Conservation (phyloP, 208 protist genomes). For the Strigomonas culicis region DNA sequence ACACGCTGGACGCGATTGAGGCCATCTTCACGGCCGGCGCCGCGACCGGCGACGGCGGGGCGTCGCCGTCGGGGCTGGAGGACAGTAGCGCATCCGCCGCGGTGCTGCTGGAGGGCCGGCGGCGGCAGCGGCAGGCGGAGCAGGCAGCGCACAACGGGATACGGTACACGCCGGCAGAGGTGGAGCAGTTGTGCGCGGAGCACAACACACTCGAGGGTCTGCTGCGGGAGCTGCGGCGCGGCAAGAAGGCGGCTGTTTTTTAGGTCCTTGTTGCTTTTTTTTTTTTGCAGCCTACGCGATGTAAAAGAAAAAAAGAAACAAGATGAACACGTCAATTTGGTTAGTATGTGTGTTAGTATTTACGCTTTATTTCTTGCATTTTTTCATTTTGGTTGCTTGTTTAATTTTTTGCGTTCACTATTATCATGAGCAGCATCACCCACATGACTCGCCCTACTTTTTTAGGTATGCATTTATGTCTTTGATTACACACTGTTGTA, state of each 20-base stretch:
- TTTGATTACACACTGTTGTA: background rate
- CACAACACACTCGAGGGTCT: slow-evolving; percentile 71
- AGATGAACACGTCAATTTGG: background rate
- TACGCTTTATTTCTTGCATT: slow-evolving; percentile 17
- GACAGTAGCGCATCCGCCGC: background rate
- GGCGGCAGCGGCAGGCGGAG: background rate
- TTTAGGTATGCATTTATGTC: too few species aligned
- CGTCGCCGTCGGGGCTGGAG: background rate
- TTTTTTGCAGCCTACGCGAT: background rate
- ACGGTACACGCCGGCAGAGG: slow-evolving; percentile 73
- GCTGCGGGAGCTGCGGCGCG: slow-evolving; percentile 40
- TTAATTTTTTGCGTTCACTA: background rate
- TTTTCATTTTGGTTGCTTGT: slow-evolving; percentile 3
- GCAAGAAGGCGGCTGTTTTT: slow-evolving; percentile 53
- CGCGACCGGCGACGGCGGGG: background rate
- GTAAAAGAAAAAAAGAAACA: background rate
- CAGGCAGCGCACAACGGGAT: slow-evolving; percentile 10
- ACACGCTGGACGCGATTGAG: slow-evolving; percentile 13
- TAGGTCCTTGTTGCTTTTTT: slow-evolving; percentile 20
- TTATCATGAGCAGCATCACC: background rate
- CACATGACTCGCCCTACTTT: too few species aligned
- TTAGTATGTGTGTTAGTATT: slow-evolving; percentile 6
- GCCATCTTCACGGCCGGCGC: slow-evolving; percentile 4
- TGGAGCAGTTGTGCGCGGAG: slow-evolving; percentile 88
- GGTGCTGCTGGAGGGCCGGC: background rate